Conservation (phyloP, 805 yeast genomes). For the Suhomyces sp. region DNA sequence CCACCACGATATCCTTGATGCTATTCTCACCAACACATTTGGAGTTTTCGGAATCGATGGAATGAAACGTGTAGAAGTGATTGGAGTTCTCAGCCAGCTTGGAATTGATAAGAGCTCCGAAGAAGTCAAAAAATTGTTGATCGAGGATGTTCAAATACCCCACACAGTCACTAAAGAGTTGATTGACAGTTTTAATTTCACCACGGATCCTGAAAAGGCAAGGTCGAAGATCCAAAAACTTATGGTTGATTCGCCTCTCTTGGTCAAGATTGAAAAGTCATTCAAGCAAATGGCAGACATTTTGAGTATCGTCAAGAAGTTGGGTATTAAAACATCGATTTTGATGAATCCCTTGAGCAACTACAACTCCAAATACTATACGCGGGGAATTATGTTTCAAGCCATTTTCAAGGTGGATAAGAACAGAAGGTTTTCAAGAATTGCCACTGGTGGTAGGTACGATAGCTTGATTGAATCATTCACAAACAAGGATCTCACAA, state of each 20-base stretch:
- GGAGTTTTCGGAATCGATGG: conserved; percentile 73
- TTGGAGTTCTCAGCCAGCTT: conserved; percentile 69
- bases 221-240: conserved; percentile 59
- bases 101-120: conserved; percentile 66
- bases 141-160: conserved; percentile 66
- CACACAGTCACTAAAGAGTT: conserved; percentile 81
- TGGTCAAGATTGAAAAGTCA: conserved; percentile 60
- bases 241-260: conserved; percentile 70
- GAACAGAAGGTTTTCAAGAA: conserved; percentile 40
- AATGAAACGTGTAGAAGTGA: conserved; percentile 59
- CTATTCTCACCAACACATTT: conserved; percentile 62
- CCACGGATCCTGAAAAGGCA: conserved; percentile 64
- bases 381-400: conserved; percentile 84
- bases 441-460: conserved; percentile 95
- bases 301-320: conserved; percentile 46
- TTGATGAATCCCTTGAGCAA: conserved; percentile 79
- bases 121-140: conserved; percentile 45
- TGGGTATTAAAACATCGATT: conserved; percentile 59
- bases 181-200: conserved; percentile 70
- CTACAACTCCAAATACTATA: conserved; percentile 76
- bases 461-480: conserved; percentile 68
- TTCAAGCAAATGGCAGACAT: conserved; percentile 62
- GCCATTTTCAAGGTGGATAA: conserved; percentile 65
- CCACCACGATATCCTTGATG: conserved; percentile 76
- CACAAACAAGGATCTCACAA: conserved; percentile 44